These are phyloP conservation scores for Pulveroboletus sp. DNA, from an alignment of 768 basidiomycete genomes.

Conservation along the genomic window DNA sequence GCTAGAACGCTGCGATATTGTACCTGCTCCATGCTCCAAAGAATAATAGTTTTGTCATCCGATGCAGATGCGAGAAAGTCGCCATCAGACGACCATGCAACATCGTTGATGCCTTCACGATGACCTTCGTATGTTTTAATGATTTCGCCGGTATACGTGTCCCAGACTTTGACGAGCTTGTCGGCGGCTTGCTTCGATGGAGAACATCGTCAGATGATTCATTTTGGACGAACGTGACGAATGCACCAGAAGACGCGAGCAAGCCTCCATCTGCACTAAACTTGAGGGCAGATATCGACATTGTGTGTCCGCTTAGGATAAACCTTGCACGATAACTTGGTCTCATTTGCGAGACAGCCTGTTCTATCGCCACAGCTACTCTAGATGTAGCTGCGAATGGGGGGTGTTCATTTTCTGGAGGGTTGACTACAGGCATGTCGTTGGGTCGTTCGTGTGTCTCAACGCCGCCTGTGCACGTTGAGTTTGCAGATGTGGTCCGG, in stretches of 20 bases:
- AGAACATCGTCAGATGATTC: conserved; percentile 19
- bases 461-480: background rate
- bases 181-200: conserved; percentile 67
- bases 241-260: conserved; percentile 82
- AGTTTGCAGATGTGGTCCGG: background rate
- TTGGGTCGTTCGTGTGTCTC: conserved; percentile 8
- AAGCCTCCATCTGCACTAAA: conserved; percentile 82
- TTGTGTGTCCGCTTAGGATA: conserved; percentile 76
- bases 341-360: conserved; percentile 7
- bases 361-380: background rate
- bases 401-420: background rate
- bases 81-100: conserved; percentile 84
- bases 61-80: conserved; percentile 86
- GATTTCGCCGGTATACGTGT: conserved; percentile 65
- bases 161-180: conserved; percentile 79
- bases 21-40: conserved; percentile 78
- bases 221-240: conserved; percentile 2
- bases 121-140: conserved; percentile 72
- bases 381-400: background rate
- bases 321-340: conserved; percentile 57
- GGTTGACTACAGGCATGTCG: conserved; percentile 6
- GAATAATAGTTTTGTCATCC: conserved; percentile 84
- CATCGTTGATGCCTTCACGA: conserved; percentile 79
- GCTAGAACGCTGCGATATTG: conserved; percentile 8
- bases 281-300: conserved; percentile 78